Conservation (phyloP, 2,329 filamentous ascomycete species). For the Cadophora gregata region DNA sequence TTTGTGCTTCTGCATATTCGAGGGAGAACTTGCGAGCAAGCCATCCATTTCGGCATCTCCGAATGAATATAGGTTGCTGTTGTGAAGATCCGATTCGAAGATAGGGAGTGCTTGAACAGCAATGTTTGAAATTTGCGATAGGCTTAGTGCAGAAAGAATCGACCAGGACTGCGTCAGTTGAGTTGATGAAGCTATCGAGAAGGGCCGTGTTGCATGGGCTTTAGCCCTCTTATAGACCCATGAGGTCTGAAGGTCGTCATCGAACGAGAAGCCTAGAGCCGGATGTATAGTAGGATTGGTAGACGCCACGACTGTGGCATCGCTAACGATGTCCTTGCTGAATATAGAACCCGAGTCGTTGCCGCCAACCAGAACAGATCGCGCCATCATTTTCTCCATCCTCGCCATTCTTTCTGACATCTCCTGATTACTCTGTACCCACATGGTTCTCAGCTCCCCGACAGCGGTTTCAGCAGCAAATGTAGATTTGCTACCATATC, state of each 20-base stretch:
- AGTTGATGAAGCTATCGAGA: constrained; percentile 15
- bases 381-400: constrained; percentile 3
- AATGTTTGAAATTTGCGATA: constrained; percentile 28
- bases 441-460: constrained; percentile 14
- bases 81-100: constrained; percentile 16
- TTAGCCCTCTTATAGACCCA: constrained; percentile 21
- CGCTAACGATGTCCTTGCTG: not conserved
- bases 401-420: constrained; percentile 14
- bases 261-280: constrained; percentile 16
- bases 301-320: not conserved
- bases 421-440: constrained; percentile 17
- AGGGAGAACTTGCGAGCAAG: not conserved
- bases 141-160: constrained; percentile 25
- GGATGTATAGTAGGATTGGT: constrained; percentile 2
- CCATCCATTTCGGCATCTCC: not conserved
- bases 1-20: not conserved
- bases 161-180: constrained; percentile 25
- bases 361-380: not conserved
- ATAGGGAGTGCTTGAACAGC: constrained; percentile 24
- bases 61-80: constrained; percentile 53
- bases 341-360: not conserved
- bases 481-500: constrained; percentile 18
- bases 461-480: constrained; percentile 16
- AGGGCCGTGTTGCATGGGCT: constrained; percentile 1
- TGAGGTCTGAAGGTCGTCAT: constrained; percentile 23